A percentile compares a stretch with the other conserved stretches of the same genome.
These are phyloP conservation scores for Schizochytrium sp. DNA, from an alignment of 108 stramenopile species.

Conservation along the genomic window DNA sequence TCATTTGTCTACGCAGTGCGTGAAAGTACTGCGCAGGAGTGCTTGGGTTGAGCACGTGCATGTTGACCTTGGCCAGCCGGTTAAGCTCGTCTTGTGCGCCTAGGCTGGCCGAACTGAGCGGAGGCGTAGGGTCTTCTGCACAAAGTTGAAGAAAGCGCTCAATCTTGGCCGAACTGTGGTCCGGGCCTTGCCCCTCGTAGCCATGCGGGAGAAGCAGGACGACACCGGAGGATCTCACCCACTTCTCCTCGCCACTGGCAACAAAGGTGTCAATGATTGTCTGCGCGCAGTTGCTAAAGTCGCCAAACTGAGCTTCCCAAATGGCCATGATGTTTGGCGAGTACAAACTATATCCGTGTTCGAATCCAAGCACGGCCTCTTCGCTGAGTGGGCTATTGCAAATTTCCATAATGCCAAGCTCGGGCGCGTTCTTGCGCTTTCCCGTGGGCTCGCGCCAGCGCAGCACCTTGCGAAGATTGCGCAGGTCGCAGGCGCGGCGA, in stretches of 20 bases:
- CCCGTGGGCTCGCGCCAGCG: constrained; percentile 69
- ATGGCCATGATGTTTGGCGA: constrained; percentile 84
- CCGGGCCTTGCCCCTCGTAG: constrained; percentile 97
- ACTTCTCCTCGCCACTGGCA: constrained; percentile 91
- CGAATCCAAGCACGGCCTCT: constrained; percentile 94
- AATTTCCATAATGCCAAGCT: constrained; percentile 54
- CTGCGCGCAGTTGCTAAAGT: constrained; percentile 96
- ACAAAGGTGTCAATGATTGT: constrained; percentile 97
- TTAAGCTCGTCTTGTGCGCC: not conserved
- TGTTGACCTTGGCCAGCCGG: not conserved
- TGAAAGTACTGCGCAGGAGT: constrained; percentile 97
- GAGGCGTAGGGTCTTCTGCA: constrained; percentile 76
- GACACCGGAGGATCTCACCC: constrained; percentile 90
- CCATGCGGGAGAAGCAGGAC: constrained; percentile 92
- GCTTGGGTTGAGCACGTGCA: not conserved
- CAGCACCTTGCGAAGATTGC: constrained; percentile 36
- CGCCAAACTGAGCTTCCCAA: constrained; percentile 99
- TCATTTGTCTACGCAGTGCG: constrained; percentile 89
- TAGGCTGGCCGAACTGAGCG: constrained; percentile 57
- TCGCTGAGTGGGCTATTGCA: constrained; percentile 89
- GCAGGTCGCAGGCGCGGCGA: not conserved
- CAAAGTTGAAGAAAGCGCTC: constrained; percentile 93
- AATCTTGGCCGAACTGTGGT: constrained; percentile 87
- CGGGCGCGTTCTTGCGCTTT: not conserved
- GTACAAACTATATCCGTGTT: constrained; percentile 86